phyloP scores from a whole-genome alignment of 768 basidiomycete genomes.

The Trametes sanguinea region DNA sequence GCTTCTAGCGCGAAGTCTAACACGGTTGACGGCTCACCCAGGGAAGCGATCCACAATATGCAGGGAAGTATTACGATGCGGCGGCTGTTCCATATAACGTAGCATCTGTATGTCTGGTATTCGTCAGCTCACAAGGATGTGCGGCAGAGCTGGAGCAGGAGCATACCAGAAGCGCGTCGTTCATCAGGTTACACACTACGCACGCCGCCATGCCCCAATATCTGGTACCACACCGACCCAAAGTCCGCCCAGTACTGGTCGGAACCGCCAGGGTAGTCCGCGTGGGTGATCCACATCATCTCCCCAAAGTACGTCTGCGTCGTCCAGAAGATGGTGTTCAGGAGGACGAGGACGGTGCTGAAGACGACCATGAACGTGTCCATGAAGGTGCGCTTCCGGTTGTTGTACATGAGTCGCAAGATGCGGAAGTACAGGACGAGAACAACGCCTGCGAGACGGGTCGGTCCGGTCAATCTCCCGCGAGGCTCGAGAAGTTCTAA shows the following conservation, averaged over 20 bases:
- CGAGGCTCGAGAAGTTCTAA: constrained; percentile 32
- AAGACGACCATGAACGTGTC: constrained; percentile 27
- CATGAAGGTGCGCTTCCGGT: background rate
- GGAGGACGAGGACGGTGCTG: constrained; percentile 28
- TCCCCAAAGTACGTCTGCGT: constrained; percentile 32
- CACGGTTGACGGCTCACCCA: constrained; percentile 2
- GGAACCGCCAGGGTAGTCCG: constrained; percentile 29
- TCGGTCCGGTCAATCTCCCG: constrained; percentile 18
- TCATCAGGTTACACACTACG: constrained; percentile 35
- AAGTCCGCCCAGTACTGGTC: constrained; percentile 25
- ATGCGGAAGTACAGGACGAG: constrained; percentile 26
- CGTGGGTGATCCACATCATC: constrained; percentile 32
- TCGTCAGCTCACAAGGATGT: background rate
- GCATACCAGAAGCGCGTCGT: constrained; percentile 41
- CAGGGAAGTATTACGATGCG: background rate
- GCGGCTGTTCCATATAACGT: constrained; percentile 18
- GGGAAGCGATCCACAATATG: constrained; percentile 10
- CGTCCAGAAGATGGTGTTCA: constrained; percentile 32
- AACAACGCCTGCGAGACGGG: constrained; percentile 22
- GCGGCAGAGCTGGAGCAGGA: no score
- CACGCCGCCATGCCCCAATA: constrained; percentile 28
- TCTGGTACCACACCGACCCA: constrained; percentile 29
- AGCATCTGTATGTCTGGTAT: constrained; percentile 15
- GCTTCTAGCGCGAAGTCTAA: no score
- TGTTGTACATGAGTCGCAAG: constrained; percentile 14